Base-by-base conservation (phyloP, 2,329 filamentous ascomycete species). In the Hymenoscyphus repandus region DNA sequence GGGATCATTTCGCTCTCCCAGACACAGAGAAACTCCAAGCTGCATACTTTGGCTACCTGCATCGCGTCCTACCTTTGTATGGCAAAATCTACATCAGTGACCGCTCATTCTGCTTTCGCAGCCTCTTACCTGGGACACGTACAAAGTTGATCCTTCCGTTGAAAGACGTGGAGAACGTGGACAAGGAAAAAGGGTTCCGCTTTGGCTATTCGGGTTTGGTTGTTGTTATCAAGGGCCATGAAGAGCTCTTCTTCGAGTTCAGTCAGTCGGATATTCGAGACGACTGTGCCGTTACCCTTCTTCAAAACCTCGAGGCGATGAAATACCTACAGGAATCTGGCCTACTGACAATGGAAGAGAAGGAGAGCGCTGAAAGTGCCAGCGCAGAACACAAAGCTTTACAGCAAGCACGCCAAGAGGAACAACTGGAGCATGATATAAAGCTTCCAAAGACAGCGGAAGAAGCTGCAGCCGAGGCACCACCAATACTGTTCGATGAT, bases 191-290 rank as follows among this genome's bases (percentile, higher is more conserved):
- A 63, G 92, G 93, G 0, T 97, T 96, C 64, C 82, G 91, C 1
- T 88, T 95, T 62, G 89, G 90, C 6, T 96, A 95, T 61, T 86
- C 89, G 17, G 93, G 91, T 5, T 77, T 99, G 37, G 90, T 96
- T 0, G 75, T 97, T n/a, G 87, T 95, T 4, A 95, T 99, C 57
- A 84, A 87, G 47, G 93, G 91, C 0, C 90, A 96, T 55, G 93
- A 97, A 66, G 93, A 97, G 68, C 72, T 99, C 1, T 97, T 97
- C 68, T 97, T 99, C 63, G 92, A 99, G 66, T 97, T 97, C 64
- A 79, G 80, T 47, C 79, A 84, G 43, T 74, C 79, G 1, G 90
- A 90, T 32, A 77, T 85, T 51, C 83, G 93, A 49, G 92, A 99
- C 63, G 92, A 97, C 67, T 96, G 91, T 64, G 82, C 86, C 2